Conservation (phyloP, 2,329 filamentous ascomycete genomes). For the Trichocomaceae sp. region DNA sequence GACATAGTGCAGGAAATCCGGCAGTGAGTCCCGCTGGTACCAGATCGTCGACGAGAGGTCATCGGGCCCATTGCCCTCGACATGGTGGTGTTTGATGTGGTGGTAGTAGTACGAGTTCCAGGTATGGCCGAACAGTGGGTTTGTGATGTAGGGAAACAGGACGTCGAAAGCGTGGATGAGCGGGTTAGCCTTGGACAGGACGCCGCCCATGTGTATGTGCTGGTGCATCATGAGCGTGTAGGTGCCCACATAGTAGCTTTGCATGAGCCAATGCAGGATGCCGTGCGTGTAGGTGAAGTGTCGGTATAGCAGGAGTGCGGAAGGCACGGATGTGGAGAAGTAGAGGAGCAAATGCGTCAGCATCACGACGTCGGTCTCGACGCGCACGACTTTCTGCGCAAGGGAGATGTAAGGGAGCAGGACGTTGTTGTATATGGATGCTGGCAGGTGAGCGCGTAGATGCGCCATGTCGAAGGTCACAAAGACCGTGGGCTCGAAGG, state of each 20-base stretch:
- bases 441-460: slow-evolving; percentile 36
- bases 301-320: slow-evolving; percentile 58
- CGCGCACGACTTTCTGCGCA: slow-evolving; percentile 54
- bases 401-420: slow-evolving; percentile 55
- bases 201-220: slow-evolving; percentile 70
- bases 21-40: slow-evolving; percentile 64
- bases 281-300: slow-evolving; percentile 64
- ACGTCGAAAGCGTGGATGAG: slow-evolving; percentile 53
- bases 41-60: slow-evolving; percentile 70
- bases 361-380: slow-evolving; percentile 69
- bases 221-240: slow-evolving; percentile 82
- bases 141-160: slow-evolving; percentile 64
- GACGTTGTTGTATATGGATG: slow-evolving; percentile 35
- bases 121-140: slow-evolving; percentile 74
- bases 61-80: slow-evolving; percentile 71
- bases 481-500: slow-evolving; percentile 53
- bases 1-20: slow-evolving; percentile 64
- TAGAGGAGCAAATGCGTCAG: slow-evolving; percentile 70
- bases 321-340: slow-evolving; percentile 62
- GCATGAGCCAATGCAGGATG: slow-evolving; percentile 58
- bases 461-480: slow-evolving; percentile 46
- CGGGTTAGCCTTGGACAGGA: slow-evolving; percentile 51
- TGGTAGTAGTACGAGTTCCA: slow-evolving; percentile 84
- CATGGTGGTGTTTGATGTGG: slow-evolving; percentile 79
- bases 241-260: slow-evolving; percentile 61